Conservation (phyloP, 148 eudicot genomes). For the Fagopyrum tataricum region DNA sequence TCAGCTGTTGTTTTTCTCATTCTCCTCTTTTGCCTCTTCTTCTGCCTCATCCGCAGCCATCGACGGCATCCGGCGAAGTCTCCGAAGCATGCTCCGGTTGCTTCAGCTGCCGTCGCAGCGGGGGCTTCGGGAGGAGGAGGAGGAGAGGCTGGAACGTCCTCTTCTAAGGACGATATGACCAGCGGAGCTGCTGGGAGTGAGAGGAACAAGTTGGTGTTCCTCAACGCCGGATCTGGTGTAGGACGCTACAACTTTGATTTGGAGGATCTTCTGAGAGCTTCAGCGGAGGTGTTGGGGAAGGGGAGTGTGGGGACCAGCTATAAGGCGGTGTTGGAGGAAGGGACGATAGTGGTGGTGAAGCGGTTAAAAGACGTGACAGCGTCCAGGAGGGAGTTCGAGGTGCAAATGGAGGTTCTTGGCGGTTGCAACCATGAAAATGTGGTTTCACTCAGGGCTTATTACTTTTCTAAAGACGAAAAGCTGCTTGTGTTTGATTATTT, state of each 20-base stretch:
- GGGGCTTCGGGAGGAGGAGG: slow-evolving; percentile 24
- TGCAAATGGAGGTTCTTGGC: slow-evolving; percentile 39
- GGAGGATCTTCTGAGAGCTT: slow-evolving; percentile 61
- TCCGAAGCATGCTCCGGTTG: slow-evolving; percentile 11
- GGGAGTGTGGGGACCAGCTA: slow-evolving; percentile 62
- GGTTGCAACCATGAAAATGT: slow-evolving; percentile 48
- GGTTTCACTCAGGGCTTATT: slow-evolving; percentile 43
- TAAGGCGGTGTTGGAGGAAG: slow-evolving; percentile 65
- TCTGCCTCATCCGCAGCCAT: slow-evolving; percentile 22
- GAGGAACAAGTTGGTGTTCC: slow-evolving; percentile 59
- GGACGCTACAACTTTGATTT: slow-evolving; percentile 47
- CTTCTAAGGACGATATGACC: slow-evolving; percentile 64
- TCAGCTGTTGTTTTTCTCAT: slow-evolving; percentile 25
- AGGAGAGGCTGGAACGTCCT: slow-evolving; percentile 69
- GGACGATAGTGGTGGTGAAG: slow-evolving; percentile 63
- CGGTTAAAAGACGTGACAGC: slow-evolving; percentile 47
- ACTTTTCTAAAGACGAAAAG: slow-evolving; percentile 55
- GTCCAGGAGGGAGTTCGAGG: slow-evolving; percentile 40
- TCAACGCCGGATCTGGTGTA: slow-evolving; percentile 20
- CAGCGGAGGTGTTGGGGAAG: slow-evolving; percentile 68
- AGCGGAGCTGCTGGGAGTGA: slow-evolving; percentile 65
- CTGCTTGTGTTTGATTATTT: slow-evolving; percentile 42
- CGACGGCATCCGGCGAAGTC: neutral
- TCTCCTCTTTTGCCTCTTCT: slow-evolving; percentile 26
- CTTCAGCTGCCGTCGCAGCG: slow-evolving; percentile 24